Base-by-base conservation (phyloP, 305 asterid species). In the Fraxinus platypoda region DNA sequence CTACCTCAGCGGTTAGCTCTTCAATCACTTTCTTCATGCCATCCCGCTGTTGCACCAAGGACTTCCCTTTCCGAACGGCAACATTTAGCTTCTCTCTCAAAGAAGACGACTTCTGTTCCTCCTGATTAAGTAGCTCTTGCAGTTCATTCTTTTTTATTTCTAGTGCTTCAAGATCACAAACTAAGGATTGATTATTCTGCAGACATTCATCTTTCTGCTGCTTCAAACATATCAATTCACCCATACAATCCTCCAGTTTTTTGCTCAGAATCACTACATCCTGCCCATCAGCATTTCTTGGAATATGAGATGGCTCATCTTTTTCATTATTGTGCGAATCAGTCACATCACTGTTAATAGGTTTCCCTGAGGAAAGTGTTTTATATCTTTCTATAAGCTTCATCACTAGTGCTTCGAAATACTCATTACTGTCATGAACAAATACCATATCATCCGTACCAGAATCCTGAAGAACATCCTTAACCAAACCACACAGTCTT, bases 51-150 rank as follows among this genome's bases (percentile, higher is more conserved):
- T 96, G 98, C 82, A 96, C 95, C 90, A 94, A 86, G 57, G 96
- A 94, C 92, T 94, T 96, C 31, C 99, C 99, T 86, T 92, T 96
- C 86, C 96, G 89, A 75, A 96, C 98, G 2, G 99, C 99, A 77
- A 92, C 88, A 84, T 92, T 93, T 86, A 96, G 87, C 87, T 94
- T 96, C 88, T 96, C 99, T 87, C 95, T 92, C 81, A 92, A 86
- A 82, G 97, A 91, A 86, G 95, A 87, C 31, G 95, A 89, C 87
- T 90, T 93, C 74, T 90, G 97, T 83, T 94, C 98, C 88, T 96
- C 98, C 82, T 90, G 95, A 85, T 80, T 90, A 83, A 91, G 95
- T 70, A 89, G 88, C 83, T 88, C 89, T 88, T 90, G 92, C 87
- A 92, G 77, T 86, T 91, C 98, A 66, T 85, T 91, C 87, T 82